Conservation (phyloP, 1,139 yeast species). For the Protomyces macrosporus region DNA sequence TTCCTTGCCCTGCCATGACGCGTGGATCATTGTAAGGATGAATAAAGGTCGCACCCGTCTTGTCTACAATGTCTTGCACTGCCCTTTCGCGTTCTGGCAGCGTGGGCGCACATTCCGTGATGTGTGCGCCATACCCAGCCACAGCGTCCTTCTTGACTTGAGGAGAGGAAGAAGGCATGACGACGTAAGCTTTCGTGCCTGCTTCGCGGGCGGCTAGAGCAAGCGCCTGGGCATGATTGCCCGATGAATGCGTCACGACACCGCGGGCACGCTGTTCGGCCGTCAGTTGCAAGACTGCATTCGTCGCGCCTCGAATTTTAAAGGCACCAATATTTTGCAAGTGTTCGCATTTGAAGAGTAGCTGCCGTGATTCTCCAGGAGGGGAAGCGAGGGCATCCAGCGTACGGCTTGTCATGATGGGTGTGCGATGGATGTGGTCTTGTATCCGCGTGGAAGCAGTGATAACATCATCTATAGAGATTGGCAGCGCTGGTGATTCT, state of each 20-base stretch:
- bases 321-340: slow-evolving; percentile 32
- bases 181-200: slow-evolving; percentile 26
- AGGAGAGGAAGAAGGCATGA: slow-evolving; percentile 31
- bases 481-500: neutral
- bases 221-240: slow-evolving; percentile 32
- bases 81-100: slow-evolving; percentile 27
- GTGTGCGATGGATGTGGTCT: slow-evolving; percentile 28
- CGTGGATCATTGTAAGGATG: slow-evolving; percentile 31
- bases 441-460: slow-evolving; percentile 26
- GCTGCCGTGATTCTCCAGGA: neutral
- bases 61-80: slow-evolving; percentile 12
- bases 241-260: slow-evolving; percentile 32
- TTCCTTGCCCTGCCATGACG: slow-evolving; percentile 32
- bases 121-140: slow-evolving; percentile 30
- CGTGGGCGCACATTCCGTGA: slow-evolving; percentile 28
- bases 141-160: slow-evolving; percentile 31
- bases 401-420: slow-evolving; percentile 28
- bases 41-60: slow-evolving; percentile 28
- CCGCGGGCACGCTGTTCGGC: slow-evolving; percentile 25
- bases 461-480: slow-evolving; percentile 24
- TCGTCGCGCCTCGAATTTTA: slow-evolving; percentile 31
- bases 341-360: slow-evolving; percentile 31
- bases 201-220: slow-evolving; percentile 29
- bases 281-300: slow-evolving; percentile 28
- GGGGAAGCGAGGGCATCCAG: slow-evolving; percentile 27